These are phyloP conservation scores for Xylaria sp. DNA, from an alignment of 2,329 filamentous ascomycete genomes.

Conservation along the genomic window DNA sequence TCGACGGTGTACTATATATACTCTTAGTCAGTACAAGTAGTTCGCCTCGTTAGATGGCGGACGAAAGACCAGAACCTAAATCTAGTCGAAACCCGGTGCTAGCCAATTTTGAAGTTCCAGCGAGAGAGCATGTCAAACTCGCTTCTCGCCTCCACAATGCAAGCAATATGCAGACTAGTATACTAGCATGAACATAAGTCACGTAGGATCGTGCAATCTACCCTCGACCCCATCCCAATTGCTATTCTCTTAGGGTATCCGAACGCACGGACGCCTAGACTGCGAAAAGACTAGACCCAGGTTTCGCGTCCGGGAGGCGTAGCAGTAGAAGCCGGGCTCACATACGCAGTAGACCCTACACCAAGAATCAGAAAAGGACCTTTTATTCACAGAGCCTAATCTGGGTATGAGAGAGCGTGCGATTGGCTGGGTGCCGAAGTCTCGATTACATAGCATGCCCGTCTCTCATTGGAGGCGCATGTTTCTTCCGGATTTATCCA, in stretches of 20 bases:
- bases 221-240: not conserved
- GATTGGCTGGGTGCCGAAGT: conserved; percentile 27
- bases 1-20: not conserved
- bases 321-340: conserved; percentile 27
- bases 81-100: not conserved
- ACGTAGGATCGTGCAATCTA: conserved; percentile 1
- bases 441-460: conserved; percentile 3
- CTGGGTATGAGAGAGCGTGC: not conserved
- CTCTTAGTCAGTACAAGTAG: not conserved
- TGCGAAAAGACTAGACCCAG: not conserved
- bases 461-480: conserved; percentile 30
- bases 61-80: not conserved
- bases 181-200: conserved; percentile 8
- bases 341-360: conserved; percentile 2
- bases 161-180: conserved; percentile 15
- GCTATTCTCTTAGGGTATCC: not conserved
- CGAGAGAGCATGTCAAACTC: not conserved
- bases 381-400: conserved; percentile 21
- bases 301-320: conserved; percentile 16
- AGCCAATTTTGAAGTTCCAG: not conserved
- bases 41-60: not conserved
- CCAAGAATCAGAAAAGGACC: conserved; percentile 14
- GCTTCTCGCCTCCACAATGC: conserved; percentile 2
- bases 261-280: not conserved
- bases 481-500: conserved; percentile 41